phyloP scores from a whole-genome alignment of 2,329 filamentous ascomycete species.

The Trichoderma aggressivum region DNA sequence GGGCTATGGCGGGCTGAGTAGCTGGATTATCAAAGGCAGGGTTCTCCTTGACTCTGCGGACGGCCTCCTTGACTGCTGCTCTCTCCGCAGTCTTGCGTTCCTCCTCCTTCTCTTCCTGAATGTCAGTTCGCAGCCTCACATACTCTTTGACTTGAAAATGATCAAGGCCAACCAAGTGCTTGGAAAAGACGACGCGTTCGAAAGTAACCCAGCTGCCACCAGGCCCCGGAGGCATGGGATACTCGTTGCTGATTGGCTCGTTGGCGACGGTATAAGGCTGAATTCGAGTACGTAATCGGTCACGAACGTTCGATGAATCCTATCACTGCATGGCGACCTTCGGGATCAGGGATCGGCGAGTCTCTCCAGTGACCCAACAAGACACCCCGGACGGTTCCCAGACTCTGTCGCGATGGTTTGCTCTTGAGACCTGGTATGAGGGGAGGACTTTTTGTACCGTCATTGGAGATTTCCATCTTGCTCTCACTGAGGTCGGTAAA shows the following conservation, averaged over 20 bases:
- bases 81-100: conserved; percentile 39
- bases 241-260: conserved; percentile 43
- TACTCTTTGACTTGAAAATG: conserved; percentile 61
- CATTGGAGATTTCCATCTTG: conserved; percentile 40
- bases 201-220: conserved; percentile 65
- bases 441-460: conserved; percentile 31
- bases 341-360: conserved; percentile 47
- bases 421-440: conserved; percentile 24
- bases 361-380: conserved; percentile 60
- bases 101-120: conserved; percentile 33
- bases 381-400: conserved; percentile 43
- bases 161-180: conserved; percentile 53
- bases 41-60: conserved; percentile 41
- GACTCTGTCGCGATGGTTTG: conserved; percentile 30
- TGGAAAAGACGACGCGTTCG: conserved; percentile 56
- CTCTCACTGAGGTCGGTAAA: conserved; percentile 50
- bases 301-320: conserved; percentile 62
- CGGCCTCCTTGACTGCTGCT: conserved; percentile 46
- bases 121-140: conserved; percentile 51
- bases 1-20: conserved; percentile 46
- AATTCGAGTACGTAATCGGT: conserved; percentile 58
- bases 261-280: conserved; percentile 49
- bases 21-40: conserved; percentile 43
- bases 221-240: conserved; percentile 53
- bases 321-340: conserved; percentile 55